Evolutionary conservation across 768 basidiomycete genomes (phyloP).

Genomic region (Chalciporus pseudorubinellus): DNA sequence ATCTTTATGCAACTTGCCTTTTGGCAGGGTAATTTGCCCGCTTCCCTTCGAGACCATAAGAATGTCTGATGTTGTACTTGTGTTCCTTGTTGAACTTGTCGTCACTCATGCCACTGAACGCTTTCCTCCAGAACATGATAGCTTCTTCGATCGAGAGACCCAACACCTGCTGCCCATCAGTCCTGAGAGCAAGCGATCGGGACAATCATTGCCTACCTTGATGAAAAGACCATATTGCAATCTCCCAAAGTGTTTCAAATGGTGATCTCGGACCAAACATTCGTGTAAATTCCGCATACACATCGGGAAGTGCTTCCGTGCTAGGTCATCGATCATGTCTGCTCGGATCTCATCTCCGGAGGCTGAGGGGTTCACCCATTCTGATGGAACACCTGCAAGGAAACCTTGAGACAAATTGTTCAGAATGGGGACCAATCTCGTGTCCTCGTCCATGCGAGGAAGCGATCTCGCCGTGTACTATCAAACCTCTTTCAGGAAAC

Average conservation of each 20-base stretch:
- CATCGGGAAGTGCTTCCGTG: conserved; percentile 86
- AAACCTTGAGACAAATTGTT: conserved; percentile 93
- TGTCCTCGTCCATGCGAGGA: conserved; percentile 92
- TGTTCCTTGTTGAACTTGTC: conserved; percentile 98
- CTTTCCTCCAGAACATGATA: conserved; percentile 86
- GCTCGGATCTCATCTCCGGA: conserved; percentile 74
- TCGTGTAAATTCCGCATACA: conserved; percentile 95
- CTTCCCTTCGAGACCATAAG: conserved; percentile 91
- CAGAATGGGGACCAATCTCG: conserved; percentile 83
- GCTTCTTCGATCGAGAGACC: conserved; percentile 96
- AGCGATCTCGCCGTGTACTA: conserved; percentile 84
- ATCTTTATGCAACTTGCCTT: conserved; percentile 48
- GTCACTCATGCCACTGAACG: conserved; percentile 76
- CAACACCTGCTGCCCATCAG: conserved; percentile 57
- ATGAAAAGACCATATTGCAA: conserved; percentile 92
- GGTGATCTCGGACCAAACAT: conserved; percentile 68
- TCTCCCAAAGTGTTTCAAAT: conserved; percentile 90
- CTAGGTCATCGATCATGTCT: conserved; percentile 90
- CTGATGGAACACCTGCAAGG: conserved; percentile 83
- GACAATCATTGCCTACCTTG: conserved; percentile 56
- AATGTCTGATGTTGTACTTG: conserved; percentile 95
- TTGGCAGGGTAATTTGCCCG: conserved; percentile 93
- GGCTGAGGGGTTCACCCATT: conserved; percentile 61
- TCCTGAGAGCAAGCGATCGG: not conserved
- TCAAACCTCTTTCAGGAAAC: conserved; percentile 5